Evolutionary conservation across 1,284 basidiomycete genomes (phyloP), one percentile per base, ranked within the genome.

Genomic region (Apiotrichum mycotoxinovorans): DNA sequence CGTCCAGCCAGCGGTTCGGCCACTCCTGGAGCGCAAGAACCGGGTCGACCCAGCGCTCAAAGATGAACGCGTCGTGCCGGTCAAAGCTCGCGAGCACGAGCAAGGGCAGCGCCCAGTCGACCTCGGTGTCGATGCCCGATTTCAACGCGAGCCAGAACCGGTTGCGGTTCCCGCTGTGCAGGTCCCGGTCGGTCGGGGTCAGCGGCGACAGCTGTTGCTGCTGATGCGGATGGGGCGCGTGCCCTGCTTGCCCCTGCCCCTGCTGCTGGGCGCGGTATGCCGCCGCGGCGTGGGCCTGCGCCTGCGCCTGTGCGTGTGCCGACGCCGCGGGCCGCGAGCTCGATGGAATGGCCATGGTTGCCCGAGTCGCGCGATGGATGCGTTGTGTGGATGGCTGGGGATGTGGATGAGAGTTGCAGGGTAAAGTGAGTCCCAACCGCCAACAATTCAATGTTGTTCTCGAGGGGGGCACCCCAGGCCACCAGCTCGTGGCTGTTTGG

Each of bases 51-150:
- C 66, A 73, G 25, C 47, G 35, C 4, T 71, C 70, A 11, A 75
- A 59, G 35, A 57, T 38, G 54, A 75, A 73, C 30, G 46, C 43
- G 4, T 74, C 70, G 4, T 58, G 47, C 3, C 65, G 59, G n/a
- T 74, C 71, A 52, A 62, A 71, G 22, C 60, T 63, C 14, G 65
- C 74, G 9, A 69, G 58, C 1, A 74, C 68, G 17, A 76, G 61
- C 30, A 66, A 61, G 3, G 74, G 74, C 4, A 76, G 66, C 9
- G 74, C 72, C 58, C 64, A 74, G 51, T 76, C 74, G 44, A 76
- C 65, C 52, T 76, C 74, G 38, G 60, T 56, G 7, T 65, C 63
- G 34, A 76, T 58, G 23, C 59, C 62, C 9, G 69, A 72, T 11
- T 67, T 60, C 1, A 76, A 55, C 3, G 69, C 56, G 26, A 76